Evolutionary conservation across 2,329 filamentous ascomycete species (phyloP).

Genomic region (Paracoccidioides lutzii): DNA sequence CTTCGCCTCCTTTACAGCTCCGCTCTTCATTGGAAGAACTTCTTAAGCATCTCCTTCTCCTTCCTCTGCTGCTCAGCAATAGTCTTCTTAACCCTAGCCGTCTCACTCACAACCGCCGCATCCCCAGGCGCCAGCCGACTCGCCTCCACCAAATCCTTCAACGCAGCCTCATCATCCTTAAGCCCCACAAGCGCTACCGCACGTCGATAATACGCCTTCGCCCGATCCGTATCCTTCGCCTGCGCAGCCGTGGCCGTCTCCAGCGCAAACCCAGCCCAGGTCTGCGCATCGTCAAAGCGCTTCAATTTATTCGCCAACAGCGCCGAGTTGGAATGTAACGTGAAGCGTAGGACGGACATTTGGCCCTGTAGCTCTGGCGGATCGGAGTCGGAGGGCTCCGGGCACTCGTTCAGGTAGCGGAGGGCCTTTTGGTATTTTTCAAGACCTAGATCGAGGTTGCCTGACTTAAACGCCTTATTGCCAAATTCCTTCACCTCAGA

Average conservation of each 20-base stretch:
- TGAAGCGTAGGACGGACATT: constrained; percentile 64
- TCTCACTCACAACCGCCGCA: constrained; percentile 59
- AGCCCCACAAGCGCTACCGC: constrained; percentile 60
- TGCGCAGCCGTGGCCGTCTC: constrained; percentile 46
- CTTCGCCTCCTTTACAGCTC: not conserved
- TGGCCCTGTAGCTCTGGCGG: constrained; percentile 52
- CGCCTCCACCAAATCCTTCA: constrained; percentile 63
- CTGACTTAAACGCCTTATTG: constrained; percentile 80
- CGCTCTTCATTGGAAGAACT: constrained; percentile 56
- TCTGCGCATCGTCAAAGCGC: constrained; percentile 56
- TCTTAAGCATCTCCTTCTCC: constrained; percentile 86
- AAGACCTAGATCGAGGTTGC: constrained; percentile 56
- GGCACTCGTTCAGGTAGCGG: constrained; percentile 77
- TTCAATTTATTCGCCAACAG: constrained; percentile 72
- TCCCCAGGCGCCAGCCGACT: constrained; percentile 63
- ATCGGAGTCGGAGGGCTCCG: constrained; percentile 55
- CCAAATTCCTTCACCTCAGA: constrained; percentile 80
- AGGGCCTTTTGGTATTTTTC: constrained; percentile 92
- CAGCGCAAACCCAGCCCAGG: constrained; percentile 60
- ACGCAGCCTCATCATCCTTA: constrained; percentile 74
- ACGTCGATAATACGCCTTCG: constrained; percentile 78
- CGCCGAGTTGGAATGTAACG: constrained; percentile 77
- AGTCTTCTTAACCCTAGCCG: constrained; percentile 64
- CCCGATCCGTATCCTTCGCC: constrained; percentile 57
- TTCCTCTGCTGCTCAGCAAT: constrained; percentile 62